Base-by-base conservation (phyloP, 768 basidiomycete genomes). In the Lyophyllum semitale region DNA sequence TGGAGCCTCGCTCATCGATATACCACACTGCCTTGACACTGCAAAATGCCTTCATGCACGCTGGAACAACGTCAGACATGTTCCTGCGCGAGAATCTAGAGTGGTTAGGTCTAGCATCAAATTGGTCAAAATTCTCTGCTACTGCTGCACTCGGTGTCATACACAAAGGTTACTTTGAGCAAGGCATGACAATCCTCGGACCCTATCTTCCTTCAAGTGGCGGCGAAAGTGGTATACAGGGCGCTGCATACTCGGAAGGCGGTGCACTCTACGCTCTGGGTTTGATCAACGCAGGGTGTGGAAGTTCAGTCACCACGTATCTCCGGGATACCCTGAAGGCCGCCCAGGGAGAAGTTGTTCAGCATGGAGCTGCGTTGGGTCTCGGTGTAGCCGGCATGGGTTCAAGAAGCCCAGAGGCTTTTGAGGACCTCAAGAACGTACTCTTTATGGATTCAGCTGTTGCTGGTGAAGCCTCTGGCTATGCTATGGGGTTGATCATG, bases 81-180 rank as follows among this genome's bases (percentile, higher is more conserved):
- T 99, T 98, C 75, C 77, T 99, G 18, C 87, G 95, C 12, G 93
- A 98, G 49, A 98, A 98, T 69, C 82, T 99, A 30, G 96, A 98
- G 67, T 99, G 95, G 95, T 84, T 99, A 4, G 91, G 85, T 9
- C 82, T 93, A 50, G 97, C 97, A 2, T 89, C 89, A 25, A 98
- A 99, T 68, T 99, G 97, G 97, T 92, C 94, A 26, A 99, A 98
- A 67, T 99, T 98, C 74, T 93, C 94, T 3, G 93, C 97, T 6
- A 98, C 97, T 12, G 95, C 97, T 18, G 95, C 92, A 8, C 84
- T 99, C 22, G 97, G 97, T 58, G 92, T 98, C 53, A 98, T 99
- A 59, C 94, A 98, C 77, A 95, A 96, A 67, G 97, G 97, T 40
- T 95, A 95, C 69, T 91, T 93, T 64, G 86, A 94, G 64, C 89